Base-by-base conservation (phyloP, 129 eudicot genomes). In the Pseudognaphalium luteoalbum region DNA sequence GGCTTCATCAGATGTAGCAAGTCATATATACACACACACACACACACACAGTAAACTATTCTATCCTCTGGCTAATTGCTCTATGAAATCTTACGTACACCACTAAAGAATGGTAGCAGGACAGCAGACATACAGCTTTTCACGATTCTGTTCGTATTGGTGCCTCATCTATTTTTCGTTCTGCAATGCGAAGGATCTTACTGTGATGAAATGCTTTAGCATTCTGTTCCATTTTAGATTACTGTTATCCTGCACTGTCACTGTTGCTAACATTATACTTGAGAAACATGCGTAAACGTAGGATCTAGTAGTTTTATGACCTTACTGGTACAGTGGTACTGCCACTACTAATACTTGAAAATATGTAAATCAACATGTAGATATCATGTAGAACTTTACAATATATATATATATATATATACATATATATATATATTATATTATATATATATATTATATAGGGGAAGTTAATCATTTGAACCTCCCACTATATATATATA, bases 31-130 rank as follows among this genome's bases (percentile, higher is more conserved):
- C 12, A 59, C 0, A 14, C n/a, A 11, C 4, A 14, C n/a, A 3
- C 0, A 47, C 0, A 16, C 10, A 47, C 2, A 11, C 3, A 60
- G 1, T 63, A 28, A 63, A 63, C 8, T 62, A 62, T 62, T 30
- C 8, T 25, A 14, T 63, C 39, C 37, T 33, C 51, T 42, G 51
- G 51, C 41, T 30, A 63, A 25, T 30, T 63, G 30, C 68, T 28
- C 68, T 63, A 25, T 63, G 37, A 33, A 63, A 63, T 28, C 68
- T 63, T 32, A 62, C 12, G 16, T 63, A 17, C 37, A 30, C 68
- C 68, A 14, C 21, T 28, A 29, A 63, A 62, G 37, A 20, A 11
- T 19, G 33, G 66, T 22, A 33, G 66, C 33, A 12, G 28, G 66
- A 12, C 66, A 60, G 22, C 20, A 25, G 12, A 10, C 42, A 15